phyloP scores from a whole-genome alignment of 2,329 filamentous ascomycete species.

The Alternaria burnsii region DNA sequence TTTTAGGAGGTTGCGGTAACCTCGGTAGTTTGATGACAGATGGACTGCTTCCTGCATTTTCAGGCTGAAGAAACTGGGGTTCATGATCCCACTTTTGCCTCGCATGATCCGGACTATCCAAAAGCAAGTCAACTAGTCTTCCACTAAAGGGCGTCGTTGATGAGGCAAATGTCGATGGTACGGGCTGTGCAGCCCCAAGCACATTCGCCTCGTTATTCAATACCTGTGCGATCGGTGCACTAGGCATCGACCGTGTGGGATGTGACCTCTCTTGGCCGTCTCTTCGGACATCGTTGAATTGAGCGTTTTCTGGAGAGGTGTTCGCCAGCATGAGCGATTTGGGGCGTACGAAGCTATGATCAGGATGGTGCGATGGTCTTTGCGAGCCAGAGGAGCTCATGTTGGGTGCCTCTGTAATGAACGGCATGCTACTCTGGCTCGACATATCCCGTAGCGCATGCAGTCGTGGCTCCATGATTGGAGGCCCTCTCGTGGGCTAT shows the following conservation, averaged over 20 bases:
- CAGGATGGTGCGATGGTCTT: slow-evolving; percentile 6
- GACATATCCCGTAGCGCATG: slow-evolving; percentile 15
- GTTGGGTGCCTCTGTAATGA: slow-evolving; percentile 1
- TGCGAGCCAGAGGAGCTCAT: slow-evolving; percentile 3
- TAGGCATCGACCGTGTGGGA: slow-evolving; percentile 24
- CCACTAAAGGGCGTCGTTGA: slow-evolving; percentile 38
- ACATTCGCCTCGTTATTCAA: slow-evolving; percentile 38
- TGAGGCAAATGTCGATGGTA: slow-evolving; percentile 16
- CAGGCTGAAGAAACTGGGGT: slow-evolving; percentile 21
- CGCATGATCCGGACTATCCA: slow-evolving; percentile 28
- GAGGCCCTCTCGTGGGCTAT: slow-evolving; percentile 11
- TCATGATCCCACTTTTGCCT: slow-evolving; percentile 35
- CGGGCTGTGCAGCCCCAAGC: slow-evolving; percentile 19
- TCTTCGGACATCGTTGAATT: slow-evolving; percentile 10
- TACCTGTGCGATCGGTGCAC: slow-evolving; percentile 48
- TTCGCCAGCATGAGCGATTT: slow-evolving; percentile 15
- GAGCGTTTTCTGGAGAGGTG: slow-evolving; percentile 7
- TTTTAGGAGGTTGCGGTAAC: slow-evolving; percentile 46
- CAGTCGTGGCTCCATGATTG: slow-evolving; percentile 20
- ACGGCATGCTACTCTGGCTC: slow-evolving; percentile 7
- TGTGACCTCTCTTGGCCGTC: slow-evolving; percentile 8
- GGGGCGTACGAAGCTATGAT: slow-evolving; percentile 11
- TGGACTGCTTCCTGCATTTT: slow-evolving; percentile 25
- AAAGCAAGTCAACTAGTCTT: slow-evolving; percentile 38
- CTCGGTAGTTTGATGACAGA: slow-evolving; percentile 51